Base-by-base conservation (phyloP, 768 basidiomycete species). In the Lactarius psammicola region DNA sequence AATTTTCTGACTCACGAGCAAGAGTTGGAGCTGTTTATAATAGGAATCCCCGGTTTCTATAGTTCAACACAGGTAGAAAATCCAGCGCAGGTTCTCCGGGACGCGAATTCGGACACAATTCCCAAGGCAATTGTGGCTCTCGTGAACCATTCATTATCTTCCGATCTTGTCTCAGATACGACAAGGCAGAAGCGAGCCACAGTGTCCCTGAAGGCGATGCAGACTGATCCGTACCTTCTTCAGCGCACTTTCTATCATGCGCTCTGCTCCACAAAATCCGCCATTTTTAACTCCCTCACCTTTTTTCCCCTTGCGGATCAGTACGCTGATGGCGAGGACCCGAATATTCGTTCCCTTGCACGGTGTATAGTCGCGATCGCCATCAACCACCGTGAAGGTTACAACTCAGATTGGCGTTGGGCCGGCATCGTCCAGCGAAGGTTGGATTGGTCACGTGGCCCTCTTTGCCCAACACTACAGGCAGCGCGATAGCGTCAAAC, bases 161-260 rank as follows among this genome's bases (percentile, higher is more conserved):
- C 34, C 34, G 34, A 36, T 10, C 34, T 36, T 13, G 9, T 10
- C 33, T 34, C 33, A 10, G 9, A 34, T 34, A 13, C 34, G 34
- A 36, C 11, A 36, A 13, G 11, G 11, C 34, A 36, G 10, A 0
- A 36, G 11, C 34, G 34, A 36, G 10, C 13, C 11, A 13, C 3
- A 3, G 34, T 36, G 4, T 33, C 38, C 2, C 11, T 64, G 40
- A 55, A n/a, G 28, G 36, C 40, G 11, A 13, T 64, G 18, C n/a
- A 13, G 30, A 15, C 58, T 15, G 58, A 64, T 18, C 34, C 38
- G n/a, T 58, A 59, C 20, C 51, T 64, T n/a, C 63, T 40, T 9
- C 49, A 42, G 17, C 34, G 63, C 28, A 59, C 58, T 5, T 59
- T 59, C 57, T 17, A 53, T n/a, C 63, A 64, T 2, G 28, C 57